Conservation (phyloP, 257 asterid genomes). For the Nicotiana tomentosiformis region DNA sequence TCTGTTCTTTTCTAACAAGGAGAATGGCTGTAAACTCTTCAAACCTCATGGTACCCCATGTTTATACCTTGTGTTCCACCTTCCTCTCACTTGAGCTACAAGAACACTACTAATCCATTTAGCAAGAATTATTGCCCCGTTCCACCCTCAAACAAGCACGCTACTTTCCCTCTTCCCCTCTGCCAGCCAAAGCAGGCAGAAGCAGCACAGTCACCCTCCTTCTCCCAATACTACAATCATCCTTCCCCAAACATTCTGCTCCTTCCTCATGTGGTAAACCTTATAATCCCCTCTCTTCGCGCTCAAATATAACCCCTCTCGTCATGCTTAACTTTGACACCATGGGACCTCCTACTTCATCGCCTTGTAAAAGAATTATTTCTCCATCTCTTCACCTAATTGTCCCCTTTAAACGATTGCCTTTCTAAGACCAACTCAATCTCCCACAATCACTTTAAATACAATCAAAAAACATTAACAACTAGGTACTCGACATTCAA, state of each 20-base stretch:
- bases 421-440: not conserved
- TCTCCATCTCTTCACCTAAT: not conserved
- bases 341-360: not conserved
- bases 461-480: not conserved
- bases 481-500: not conserved
- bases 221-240: not conserved
- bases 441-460: not conserved
- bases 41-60: not conserved
- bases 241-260: not conserved
- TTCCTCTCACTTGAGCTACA: not conserved
- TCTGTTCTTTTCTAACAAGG: not conserved
- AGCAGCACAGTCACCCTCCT: not conserved
- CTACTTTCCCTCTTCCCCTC: not conserved
- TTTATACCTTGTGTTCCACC: not conserved
- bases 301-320: not conserved
- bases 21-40: not conserved
- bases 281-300: not conserved
- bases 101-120: not conserved
- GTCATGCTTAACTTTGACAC: not conserved
- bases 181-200: not conserved
- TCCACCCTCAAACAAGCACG: not conserved
- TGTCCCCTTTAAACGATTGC: not conserved
- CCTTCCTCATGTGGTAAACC: not conserved
- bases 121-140: not conserved
- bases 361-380: not conserved